Evolutionary conservation across 2,329 filamentous ascomycete genomes (phyloP).

Genomic region (Colletotrichum higginsianum): DNA sequence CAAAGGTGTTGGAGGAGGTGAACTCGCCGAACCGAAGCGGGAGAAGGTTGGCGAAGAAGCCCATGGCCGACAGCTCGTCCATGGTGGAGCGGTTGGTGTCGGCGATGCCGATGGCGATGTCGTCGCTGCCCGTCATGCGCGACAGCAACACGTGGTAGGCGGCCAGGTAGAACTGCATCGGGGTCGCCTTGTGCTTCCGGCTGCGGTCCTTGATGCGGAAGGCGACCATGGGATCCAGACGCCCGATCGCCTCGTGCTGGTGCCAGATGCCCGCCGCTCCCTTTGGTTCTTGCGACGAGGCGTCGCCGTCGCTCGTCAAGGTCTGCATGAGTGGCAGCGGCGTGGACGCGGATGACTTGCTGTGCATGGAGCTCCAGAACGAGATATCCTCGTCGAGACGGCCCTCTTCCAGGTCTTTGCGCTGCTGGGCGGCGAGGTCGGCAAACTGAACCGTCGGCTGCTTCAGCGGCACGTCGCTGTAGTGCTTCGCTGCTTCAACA

Average conservation of each 20-base stretch:
- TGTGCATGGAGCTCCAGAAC: conserved; percentile 42
- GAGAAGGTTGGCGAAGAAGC: conserved; percentile 64
- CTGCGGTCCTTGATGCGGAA: conserved; percentile 16
- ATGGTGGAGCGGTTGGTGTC: conserved; percentile 61
- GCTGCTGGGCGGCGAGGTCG: conserved; percentile 54
- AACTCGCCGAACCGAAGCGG: conserved; percentile 55
- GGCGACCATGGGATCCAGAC: not conserved
- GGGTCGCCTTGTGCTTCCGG: conserved; percentile 31
- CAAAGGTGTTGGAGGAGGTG: conserved; percentile 1
- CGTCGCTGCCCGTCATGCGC: conserved; percentile 40
- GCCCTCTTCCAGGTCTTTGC: conserved; percentile 46
- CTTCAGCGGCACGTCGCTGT: conserved; percentile 4
- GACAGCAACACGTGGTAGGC: conserved; percentile 46
- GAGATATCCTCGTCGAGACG: conserved; percentile 44
- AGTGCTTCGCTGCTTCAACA: conserved; percentile 5
- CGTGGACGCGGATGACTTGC: not conserved
- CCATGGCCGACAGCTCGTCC: conserved; percentile 54
- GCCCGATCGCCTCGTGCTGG: not conserved
- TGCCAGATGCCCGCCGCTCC: not conserved
- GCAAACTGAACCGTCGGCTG: conserved; percentile 48
- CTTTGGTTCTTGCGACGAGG: not conserved
- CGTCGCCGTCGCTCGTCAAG: not conserved
- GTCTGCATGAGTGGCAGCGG: not conserved
- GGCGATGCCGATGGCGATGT: conserved; percentile 65
- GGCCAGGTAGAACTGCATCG: conserved; percentile 64